Percentiles rank a stretch among this genome's conserved stretches.
phyloP scores from a whole-genome alignment of 2,329 filamentous ascomycete genomes.

The Colletotrichum noveboracense region DNA sequence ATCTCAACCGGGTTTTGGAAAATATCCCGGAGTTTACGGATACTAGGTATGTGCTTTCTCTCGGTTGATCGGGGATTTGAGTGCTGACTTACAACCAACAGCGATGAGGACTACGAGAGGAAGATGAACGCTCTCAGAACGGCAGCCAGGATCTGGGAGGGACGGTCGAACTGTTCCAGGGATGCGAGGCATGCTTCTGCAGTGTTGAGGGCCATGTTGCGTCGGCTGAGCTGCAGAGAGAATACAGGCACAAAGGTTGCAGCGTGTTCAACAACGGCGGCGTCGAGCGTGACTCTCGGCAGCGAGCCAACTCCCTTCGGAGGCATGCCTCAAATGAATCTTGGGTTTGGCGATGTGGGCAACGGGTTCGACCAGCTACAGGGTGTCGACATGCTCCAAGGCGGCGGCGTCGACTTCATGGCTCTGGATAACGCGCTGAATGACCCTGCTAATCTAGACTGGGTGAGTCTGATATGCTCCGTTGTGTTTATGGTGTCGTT shows the following conservation, averaged over 20 bases:
- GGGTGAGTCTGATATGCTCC: slow-evolving; percentile 35
- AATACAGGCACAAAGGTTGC: not conserved
- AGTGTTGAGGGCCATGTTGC: slow-evolving; percentile 46
- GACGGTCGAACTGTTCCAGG: slow-evolving; percentile 38
- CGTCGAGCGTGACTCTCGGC: slow-evolving; percentile 21
- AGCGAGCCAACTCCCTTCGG: slow-evolving; percentile 5
- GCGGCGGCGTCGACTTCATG: slow-evolving; percentile 37
- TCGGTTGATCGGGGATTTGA: not conserved
- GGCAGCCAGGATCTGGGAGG: slow-evolving; percentile 48
- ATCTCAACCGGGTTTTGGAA: slow-evolving; percentile 34
- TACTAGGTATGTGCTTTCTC: slow-evolving; percentile 33
- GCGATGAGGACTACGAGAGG: slow-evolving; percentile 34
- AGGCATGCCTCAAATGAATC: not conserved
- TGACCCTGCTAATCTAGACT: slow-evolving; percentile 39
- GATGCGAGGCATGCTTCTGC: slow-evolving; percentile 49
- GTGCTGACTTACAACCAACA: slow-evolving; percentile 23
- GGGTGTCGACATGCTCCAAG: slow-evolving; percentile 9
- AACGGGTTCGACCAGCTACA: not conserved
- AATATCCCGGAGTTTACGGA: slow-evolving; percentile 34
- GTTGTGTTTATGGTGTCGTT: not conserved
- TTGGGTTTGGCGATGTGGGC: not conserved
- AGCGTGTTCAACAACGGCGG: not conserved
- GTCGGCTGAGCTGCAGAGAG: slow-evolving; percentile 16
- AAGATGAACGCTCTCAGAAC: slow-evolving; percentile 42
- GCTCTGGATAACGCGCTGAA: slow-evolving; percentile 42